A percentile compares a stretch with the other conserved stretches of the same genome.
phyloP scores from a whole-genome alignment of 1,139 yeast genomes.

The Zygosaccharomyces sapae region DNA sequence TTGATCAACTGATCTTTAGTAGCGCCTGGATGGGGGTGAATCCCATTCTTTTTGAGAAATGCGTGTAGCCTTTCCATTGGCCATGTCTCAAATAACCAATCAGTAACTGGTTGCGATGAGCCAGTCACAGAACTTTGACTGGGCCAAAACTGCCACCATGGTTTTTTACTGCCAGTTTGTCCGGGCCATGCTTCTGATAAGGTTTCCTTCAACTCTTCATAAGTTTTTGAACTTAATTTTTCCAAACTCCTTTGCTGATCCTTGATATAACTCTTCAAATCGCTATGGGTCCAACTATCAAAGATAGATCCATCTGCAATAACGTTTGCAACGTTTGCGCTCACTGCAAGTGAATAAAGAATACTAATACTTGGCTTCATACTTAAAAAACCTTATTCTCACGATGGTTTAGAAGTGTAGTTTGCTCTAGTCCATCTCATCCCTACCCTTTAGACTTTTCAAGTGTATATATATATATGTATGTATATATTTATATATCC shows the following conservation, averaged over 20 bases:
- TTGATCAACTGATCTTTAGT: slow-evolving; percentile 40
- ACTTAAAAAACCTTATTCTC: not conserved
- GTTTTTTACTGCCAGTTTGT: slow-evolving; percentile 30
- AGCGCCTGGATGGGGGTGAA: slow-evolving; percentile 35
- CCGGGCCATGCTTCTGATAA: slow-evolving; percentile 38
- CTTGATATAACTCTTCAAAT: slow-evolving; percentile 35
- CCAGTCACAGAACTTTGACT: slow-evolving; percentile 11
- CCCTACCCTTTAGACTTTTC: not conserved
- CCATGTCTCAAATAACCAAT: slow-evolving; percentile 54
- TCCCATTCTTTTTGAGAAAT: slow-evolving; percentile 39
- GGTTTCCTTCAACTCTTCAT: slow-evolving; percentile 38
- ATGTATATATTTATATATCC: too few species aligned
- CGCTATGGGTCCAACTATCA: slow-evolving; percentile 23
- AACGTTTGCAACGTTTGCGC: slow-evolving; percentile 8
- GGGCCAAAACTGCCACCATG: slow-evolving; percentile 33
- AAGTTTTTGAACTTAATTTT: slow-evolving; percentile 19
- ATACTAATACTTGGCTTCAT: slow-evolving; percentile 7
- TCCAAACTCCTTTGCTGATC: slow-evolving; percentile 39
- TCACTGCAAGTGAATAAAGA: slow-evolving; percentile 1
- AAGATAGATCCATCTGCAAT: slow-evolving; percentile 10
- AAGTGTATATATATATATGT: not conserved
- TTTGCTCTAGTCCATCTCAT: not conserved
- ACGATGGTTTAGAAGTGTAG: too few species aligned
- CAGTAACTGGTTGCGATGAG: slow-evolving; percentile 19
- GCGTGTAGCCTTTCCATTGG: slow-evolving; percentile 37